Base-by-base conservation (phyloP, 495 filamentous ascomycete species). In the Gamarada debralockiae region DNA sequence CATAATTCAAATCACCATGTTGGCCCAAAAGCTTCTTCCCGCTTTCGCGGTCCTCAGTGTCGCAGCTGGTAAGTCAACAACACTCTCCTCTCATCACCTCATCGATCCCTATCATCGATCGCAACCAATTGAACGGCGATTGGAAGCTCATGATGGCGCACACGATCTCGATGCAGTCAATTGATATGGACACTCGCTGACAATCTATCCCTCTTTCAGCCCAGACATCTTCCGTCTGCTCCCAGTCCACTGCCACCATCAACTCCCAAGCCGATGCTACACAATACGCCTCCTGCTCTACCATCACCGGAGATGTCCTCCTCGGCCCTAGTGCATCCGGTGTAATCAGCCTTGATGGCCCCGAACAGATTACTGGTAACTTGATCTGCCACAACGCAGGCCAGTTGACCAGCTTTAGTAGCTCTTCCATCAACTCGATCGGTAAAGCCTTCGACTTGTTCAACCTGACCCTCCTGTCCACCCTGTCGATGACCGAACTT, bases 21-120 rank as follows among this genome's bases (percentile, higher is more conserved):
- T 84, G 67, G 76, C 83, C 73, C 73, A 79, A 72, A 81, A 84
- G 65, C 77, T 90, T 56, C 76, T 95, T 61, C 85, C 89, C 66
- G 79, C 81, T 38, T 70, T 91, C 70, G 90, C 86, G 57, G 73
- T 83, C 57, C 73, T 75, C 64, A 74, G 84, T 62, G 66, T 77
- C 46, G 84, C 73, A 46, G 69, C 83, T 57, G 91, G 90, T 89
- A 71, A 72, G 84, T 74, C 23, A 3, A 33, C 31, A 29, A 29
- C 20, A 29, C 37, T 17, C 33, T 47, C 27, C 42, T 34, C 29
- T 48, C 14, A 23, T 42, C 15, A 7, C 13, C 47, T 43, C 7
- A 14, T 21, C n/a, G 15, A 4, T 27, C 33, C 9, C n/a, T n/a
- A n/a, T n/a, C n/a, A n/a, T n/a, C 12, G 9, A 13, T 12, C 17